phyloP scores from a whole-genome alignment of 495 filamentous ascomycete species.

The Amniculicola lignicola region DNA sequence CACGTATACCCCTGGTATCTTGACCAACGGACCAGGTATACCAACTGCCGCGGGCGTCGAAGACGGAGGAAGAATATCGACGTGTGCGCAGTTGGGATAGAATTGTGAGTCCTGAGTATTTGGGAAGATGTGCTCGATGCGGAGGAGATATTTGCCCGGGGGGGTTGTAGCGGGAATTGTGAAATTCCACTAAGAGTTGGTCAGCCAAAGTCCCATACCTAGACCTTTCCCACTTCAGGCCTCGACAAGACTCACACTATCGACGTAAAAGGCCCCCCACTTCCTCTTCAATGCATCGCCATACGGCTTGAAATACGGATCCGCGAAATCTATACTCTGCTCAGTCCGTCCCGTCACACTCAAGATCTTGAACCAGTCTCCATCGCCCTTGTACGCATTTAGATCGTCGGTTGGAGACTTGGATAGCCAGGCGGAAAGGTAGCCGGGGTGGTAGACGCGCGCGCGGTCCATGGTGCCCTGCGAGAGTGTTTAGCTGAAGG shows the following conservation, averaged over 20 bases:
- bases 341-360: neutral
- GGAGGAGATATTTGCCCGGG: slow-evolving; percentile 19
- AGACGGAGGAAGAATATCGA: slow-evolving; percentile 8
- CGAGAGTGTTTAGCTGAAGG: neutral
- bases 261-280: slow-evolving; percentile 2
- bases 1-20: slow-evolving; percentile 20
- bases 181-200: slow-evolving; percentile 22
- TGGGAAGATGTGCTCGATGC: slow-evolving; percentile 23
- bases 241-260: neutral
- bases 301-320: neutral
- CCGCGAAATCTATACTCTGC: slow-evolving; percentile 9
- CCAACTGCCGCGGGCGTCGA: neutral
- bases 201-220: neutral
- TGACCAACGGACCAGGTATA: slow-evolving; percentile 9
- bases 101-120: slow-evolving; percentile 16
- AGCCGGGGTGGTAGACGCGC: slow-evolving; percentile 13
- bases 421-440: slow-evolving; percentile 8
- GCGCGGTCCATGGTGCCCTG: neutral
- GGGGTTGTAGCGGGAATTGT: slow-evolving; percentile 16
- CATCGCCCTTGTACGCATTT: slow-evolving; percentile 8
- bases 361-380: slow-evolving; percentile 23
- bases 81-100: slow-evolving; percentile 22
- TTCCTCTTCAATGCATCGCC: neutral
- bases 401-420: slow-evolving; percentile 1
- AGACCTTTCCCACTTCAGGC: neutral